Base-by-base conservation (phyloP, 2,329 filamentous ascomycete species). In the Grosmannia huntii region DNA sequence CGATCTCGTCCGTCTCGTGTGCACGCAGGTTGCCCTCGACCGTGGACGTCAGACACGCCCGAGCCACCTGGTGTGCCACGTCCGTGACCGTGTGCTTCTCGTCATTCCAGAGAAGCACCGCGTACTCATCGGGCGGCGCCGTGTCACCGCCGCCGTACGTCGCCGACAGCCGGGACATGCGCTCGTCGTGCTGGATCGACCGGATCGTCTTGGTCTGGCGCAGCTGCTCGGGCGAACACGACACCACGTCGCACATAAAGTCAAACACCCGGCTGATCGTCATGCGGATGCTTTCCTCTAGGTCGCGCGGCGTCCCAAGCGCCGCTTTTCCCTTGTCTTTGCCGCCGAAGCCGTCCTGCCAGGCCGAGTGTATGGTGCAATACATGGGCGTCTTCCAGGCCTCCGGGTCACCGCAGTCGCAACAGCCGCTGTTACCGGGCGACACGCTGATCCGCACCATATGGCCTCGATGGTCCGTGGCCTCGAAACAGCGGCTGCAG, bases 161-260 rank as follows among this genome's bases (percentile, higher is more conserved):
- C 0, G 86, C 82, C 9, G 81, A 83, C 38, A 97, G 75, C 23
- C 91, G 81, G 19, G 92, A 96, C 60, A 81, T 78, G 59, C 80
- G 77, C 73, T 97, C 94, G 70, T 99, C 94, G 61, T 85, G 79
- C 58, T 83, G 73, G 58, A 99, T 94, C 1, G 84, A 87, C 57
- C 90, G 85, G 62, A 85, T 82, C 0, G 90, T 88, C 74, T 97
- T 99, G 10, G 85, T 77, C 60, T 95, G 77, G 48, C 94, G 84
- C 54, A 99, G 78, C 72, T 99, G 92, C 72, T 99, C 95, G 0
- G 95, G 95, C 1, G 92, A 95, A 72, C 95, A 99, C 2, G 94
- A 97, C 63, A 97, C 90, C 61, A 99, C 90, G 74, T 99, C 94
- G 73, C 92, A 96, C 62, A 99, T 85, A 69, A 96, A 99, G 73